A percentile compares a stretch with the other conserved stretches of the same genome.
phyloP scores from a whole-genome alignment of 345 rosid genomes.

The Carallia brachiata region DNA sequence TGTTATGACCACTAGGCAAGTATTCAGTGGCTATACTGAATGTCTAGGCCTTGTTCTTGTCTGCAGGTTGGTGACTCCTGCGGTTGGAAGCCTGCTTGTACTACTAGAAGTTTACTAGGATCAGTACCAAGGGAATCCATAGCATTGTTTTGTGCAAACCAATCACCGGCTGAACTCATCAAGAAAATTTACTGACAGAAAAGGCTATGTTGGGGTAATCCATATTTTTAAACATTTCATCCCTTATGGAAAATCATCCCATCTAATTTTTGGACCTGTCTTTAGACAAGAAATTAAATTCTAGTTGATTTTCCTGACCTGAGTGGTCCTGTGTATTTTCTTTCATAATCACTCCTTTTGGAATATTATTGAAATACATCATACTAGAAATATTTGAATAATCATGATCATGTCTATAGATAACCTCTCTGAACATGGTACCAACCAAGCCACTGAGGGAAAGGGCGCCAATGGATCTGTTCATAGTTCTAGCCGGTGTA shows the following conservation, averaged over 20 bases:
- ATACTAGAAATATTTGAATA: too few species aligned
- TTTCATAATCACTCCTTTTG: too few species aligned
- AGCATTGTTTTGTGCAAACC: constrained; percentile 88
- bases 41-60: constrained; percentile 6
- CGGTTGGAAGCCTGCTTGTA: constrained; percentile 77
- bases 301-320: too few species aligned
- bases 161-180: constrained; percentile 92
- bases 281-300: background rate
- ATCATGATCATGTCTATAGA: too few species aligned
- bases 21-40: constrained; percentile 10
- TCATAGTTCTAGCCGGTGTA: constrained; percentile 29
- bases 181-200: constrained; percentile 14
- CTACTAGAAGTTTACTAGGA: constrained; percentile 66
- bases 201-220: background rate
- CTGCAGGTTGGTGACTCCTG: constrained; percentile 45
- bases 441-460: constrained; percentile 39
- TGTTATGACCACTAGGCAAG: background rate
- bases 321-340: too few species aligned
- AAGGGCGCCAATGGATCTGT: constrained; percentile 57
- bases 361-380: too few species aligned
- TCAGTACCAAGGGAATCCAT: constrained; percentile 69
- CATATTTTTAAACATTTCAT: background rate
- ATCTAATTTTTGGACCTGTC: background rate
- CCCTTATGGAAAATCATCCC: too few species aligned
- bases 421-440: constrained; percentile 42